phyloP scores from a whole-genome alignment of 495 filamentous ascomycete genomes.

The Penicillium cinerascens region DNA sequence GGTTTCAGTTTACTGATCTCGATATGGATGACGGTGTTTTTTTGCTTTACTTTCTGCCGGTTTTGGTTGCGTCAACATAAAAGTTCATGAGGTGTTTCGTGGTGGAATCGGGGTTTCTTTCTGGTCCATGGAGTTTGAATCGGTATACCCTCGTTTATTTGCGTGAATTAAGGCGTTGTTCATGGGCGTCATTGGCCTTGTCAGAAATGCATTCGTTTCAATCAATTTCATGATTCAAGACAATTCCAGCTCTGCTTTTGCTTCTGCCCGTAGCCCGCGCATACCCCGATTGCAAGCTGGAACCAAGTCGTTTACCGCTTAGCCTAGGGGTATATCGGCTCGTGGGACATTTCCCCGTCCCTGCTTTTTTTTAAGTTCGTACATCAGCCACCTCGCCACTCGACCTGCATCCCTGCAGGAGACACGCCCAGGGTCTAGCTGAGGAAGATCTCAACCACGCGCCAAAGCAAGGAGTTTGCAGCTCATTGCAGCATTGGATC shows the following conservation, averaged over 20 bases:
- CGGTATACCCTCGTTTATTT: slow-evolving; percentile 20
- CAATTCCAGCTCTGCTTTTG: neutral
- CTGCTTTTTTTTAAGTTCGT: too few relatives aligned
- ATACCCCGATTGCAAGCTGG: neutral
- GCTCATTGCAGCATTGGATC: neutral
- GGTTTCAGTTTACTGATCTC: neutral
- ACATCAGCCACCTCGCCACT: too few relatives aligned
- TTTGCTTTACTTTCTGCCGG: neutral
- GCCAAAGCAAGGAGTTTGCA: slow-evolving; percentile 4
- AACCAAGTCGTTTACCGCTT: neutral
- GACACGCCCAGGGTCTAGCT: neutral
- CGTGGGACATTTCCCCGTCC: neutral
- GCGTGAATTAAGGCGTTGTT: slow-evolving; percentile 5
- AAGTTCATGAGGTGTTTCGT: slow-evolving; percentile 9
- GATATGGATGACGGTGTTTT: neutral
- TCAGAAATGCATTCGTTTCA: neutral
- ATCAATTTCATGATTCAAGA: neutral
- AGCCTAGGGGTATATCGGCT: neutral
- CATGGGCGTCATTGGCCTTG: slow-evolving; percentile 2
- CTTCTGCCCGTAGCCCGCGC: neutral
- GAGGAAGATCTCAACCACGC: neutral
- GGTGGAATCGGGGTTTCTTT: neutral
- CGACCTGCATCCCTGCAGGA: too few relatives aligned
- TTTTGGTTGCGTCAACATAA: slow-evolving; percentile 1
- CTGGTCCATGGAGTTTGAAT: neutral